Percentiles rank a stretch among this genome's conserved stretches.
Evolutionary conservation across 441 rosid genomes (phyloP).

Genomic region (Populus hybrid): DNA sequence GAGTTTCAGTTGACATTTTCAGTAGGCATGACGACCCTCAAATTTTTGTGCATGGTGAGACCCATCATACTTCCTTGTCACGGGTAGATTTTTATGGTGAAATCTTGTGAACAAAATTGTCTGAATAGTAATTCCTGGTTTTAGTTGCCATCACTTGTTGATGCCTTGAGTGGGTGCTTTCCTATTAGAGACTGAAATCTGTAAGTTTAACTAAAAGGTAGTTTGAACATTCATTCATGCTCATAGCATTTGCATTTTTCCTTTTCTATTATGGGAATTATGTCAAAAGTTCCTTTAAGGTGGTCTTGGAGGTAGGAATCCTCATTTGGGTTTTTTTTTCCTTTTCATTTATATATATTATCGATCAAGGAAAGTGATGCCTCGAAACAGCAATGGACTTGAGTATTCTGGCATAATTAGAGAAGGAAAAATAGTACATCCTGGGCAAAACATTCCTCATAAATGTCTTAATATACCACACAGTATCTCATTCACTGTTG

Average conservation of each 20-base stretch:
- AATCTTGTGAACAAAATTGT: conserved; percentile 1
- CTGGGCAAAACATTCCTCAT: not conserved
- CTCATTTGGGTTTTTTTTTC: not conserved
- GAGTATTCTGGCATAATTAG: not conserved
- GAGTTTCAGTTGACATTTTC: conserved; percentile 88
- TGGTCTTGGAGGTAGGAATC: not conserved
- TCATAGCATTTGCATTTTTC: not conserved
- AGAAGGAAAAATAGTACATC: not conserved
- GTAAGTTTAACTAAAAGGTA: not conserved
- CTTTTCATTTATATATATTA: not conserved
- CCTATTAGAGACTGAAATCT: not conserved
- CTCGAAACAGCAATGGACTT: not conserved
- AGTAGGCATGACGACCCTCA: conserved; percentile 94
- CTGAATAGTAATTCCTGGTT: not conserved
- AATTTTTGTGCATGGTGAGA: conserved; percentile 91
- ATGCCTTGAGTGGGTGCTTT: not conserved
- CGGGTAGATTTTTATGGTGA: not conserved
- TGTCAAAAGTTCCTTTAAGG: not conserved
- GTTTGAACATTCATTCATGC: not conserved
- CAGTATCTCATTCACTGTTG: not conserved
- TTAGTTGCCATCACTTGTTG: not conserved
- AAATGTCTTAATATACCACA: not conserved
- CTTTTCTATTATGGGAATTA: not conserved
- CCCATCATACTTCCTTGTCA: conserved; percentile 1
- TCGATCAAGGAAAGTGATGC: not conserved